A percentile compares a stretch with the other conserved stretches of the same genome.
Conservation (phyloP, 1,284 basidiomycete species). For the Irpex lacteus region DNA sequence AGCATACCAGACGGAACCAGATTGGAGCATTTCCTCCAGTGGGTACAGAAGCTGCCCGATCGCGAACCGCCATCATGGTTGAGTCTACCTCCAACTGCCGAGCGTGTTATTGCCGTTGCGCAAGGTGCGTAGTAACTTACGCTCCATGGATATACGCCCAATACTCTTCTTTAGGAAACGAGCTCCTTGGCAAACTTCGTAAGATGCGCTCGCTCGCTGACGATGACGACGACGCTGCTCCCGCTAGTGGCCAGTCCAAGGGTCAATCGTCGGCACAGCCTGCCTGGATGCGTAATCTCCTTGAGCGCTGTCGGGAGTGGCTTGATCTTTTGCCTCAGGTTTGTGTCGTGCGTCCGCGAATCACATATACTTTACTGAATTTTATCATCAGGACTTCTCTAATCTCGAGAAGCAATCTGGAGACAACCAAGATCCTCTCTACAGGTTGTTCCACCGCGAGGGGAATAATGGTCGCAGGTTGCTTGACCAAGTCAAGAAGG, state of each 20-base stretch:
- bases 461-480: conserved; percentile 77
- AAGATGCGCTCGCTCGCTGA: conserved; percentile 91
- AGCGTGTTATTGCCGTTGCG: conserved; percentile 85
- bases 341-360: conserved; percentile 23
- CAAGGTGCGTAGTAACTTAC: conserved; percentile 62
- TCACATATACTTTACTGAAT: not conserved
- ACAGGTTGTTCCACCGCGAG: conserved; percentile 88
- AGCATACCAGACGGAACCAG: conserved; percentile 87
- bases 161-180: conserved; percentile 56
- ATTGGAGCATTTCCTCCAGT: conserved; percentile 84
- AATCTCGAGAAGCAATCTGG: conserved; percentile 58
- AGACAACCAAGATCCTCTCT: conserved; percentile 81
- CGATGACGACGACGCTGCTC: conserved; percentile 64
- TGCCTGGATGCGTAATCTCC: conserved; percentile 87
- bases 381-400: conserved; percentile 52
- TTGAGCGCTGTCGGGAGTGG: conserved; percentile 83
- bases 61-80: conserved; percentile 92
- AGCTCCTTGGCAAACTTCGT: conserved; percentile 79
- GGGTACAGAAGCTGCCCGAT: conserved; percentile 86
- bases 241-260: conserved; percentile 51
- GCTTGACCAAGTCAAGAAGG: conserved; percentile 73
- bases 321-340: conserved; percentile 74
- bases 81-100: conserved; percentile 86
- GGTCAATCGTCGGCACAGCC: conserved; percentile 72
- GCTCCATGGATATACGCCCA: not conserved